Percentiles rank a stretch among this genome's conserved stretches.
Conservation (phyloP, 306 rosid species). For the Vicia sativa region DNA sequence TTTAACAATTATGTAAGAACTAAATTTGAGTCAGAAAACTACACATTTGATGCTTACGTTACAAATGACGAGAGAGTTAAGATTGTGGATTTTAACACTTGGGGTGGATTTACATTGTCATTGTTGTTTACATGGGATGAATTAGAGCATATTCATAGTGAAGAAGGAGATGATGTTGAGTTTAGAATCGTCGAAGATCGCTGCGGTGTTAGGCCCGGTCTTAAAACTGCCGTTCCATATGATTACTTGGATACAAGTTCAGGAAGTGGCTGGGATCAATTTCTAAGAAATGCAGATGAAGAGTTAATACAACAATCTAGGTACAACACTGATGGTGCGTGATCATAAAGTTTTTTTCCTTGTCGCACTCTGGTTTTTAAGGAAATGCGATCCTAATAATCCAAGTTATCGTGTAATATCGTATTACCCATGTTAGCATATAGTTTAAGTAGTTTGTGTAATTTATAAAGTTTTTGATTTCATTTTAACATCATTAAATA, state of each 20-base stretch:
- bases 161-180: background rate
- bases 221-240: slow-evolving; percentile 7
- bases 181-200: background rate
- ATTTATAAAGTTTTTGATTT: too few relatives aligned
- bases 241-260: slow-evolving; percentile 2
- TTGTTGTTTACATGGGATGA: slow-evolving; percentile 15
- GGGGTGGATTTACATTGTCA: slow-evolving; percentile 10
- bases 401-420: too few relatives aligned
- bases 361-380: too few relatives aligned
- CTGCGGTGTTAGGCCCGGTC: background rate
- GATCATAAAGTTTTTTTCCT: too few relatives aligned
- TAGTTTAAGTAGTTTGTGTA: too few relatives aligned
- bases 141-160: background rate
- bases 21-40: slow-evolving; percentile 9
- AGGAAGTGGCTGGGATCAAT: slow-evolving; percentile 13
- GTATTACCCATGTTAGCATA: too few relatives aligned
- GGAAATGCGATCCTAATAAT: too few relatives aligned
- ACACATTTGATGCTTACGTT: background rate
- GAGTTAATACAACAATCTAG: background rate
- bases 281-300: slow-evolving; percentile 3
- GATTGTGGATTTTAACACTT: slow-evolving; percentile 14
- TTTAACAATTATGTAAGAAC: background rate
- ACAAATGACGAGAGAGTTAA: slow-evolving; percentile 13
- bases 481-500: too few relatives aligned
- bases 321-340: background rate